Conservation (phyloP, 139 green algal genomes). For the Coelastrella sp. region DNA sequence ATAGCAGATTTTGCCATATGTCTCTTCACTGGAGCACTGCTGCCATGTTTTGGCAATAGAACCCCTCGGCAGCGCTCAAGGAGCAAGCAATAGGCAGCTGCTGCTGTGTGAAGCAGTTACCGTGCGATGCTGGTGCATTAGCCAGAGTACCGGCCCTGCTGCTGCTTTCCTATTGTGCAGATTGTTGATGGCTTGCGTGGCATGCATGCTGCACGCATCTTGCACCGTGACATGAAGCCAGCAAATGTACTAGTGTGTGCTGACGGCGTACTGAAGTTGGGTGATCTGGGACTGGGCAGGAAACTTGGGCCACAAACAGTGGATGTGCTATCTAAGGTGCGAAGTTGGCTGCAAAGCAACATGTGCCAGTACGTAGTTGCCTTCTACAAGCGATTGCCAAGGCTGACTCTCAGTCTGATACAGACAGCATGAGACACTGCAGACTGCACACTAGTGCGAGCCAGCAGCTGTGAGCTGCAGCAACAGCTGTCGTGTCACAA, state of each 20-base stretch:
- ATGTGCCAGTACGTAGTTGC: neutral
- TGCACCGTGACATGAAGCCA: slow-evolving; percentile 79
- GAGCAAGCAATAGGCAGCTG: no score
- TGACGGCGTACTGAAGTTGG: slow-evolving; percentile 73
- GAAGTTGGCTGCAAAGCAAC: neutral
- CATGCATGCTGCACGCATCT: slow-evolving; percentile 73
- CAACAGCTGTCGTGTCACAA: neutral
- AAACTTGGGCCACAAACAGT: slow-evolving; percentile 69
- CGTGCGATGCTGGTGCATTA: no score
- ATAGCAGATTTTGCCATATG: neutral
- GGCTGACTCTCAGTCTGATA: no score
- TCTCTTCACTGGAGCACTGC: neutral
- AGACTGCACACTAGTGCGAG: no score
- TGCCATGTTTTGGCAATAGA: neutral
- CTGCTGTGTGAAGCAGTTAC: no score
- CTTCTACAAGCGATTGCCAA: neutral
- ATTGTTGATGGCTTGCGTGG: slow-evolving; percentile 67
- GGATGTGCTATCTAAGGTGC: slow-evolving; percentile 68
- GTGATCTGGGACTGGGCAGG: slow-evolving; percentile 67
- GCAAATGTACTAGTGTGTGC: slow-evolving; percentile 63
- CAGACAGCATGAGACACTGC: no score
- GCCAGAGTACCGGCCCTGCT: neutral
- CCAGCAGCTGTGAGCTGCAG: no score
- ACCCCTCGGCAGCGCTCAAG: no score
- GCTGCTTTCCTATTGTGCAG: slow-evolving; percentile 46